phyloP scores from a whole-genome alignment of 148 eudicot species.

The Spergularia bocconei region DNA sequence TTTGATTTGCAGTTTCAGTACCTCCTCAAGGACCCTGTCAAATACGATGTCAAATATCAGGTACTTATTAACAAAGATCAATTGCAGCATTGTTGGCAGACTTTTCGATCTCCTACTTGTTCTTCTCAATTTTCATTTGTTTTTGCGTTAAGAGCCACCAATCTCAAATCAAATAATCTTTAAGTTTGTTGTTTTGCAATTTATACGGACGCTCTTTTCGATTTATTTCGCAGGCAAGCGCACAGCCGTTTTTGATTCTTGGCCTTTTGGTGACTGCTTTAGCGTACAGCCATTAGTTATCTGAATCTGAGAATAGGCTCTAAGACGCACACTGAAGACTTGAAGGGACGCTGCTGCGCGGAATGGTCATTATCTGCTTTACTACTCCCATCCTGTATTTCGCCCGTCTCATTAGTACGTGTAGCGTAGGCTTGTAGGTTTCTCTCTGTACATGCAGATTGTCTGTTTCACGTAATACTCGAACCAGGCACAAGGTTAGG shows the following conservation, averaged over 20 bases:
- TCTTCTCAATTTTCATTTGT: neutral
- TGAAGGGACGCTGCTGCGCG: neutral
- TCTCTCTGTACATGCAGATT: no score
- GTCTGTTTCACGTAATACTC: no score
- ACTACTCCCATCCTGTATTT: no score
- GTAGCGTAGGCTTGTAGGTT: no score
- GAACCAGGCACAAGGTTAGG: no score
- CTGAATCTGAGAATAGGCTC: neutral
- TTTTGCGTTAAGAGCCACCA: neutral
- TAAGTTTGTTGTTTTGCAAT: neutral
- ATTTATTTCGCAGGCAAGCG: constrained; percentile 70
- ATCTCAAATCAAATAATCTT: no score
- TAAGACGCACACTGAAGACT: neutral
- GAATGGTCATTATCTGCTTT: no score
- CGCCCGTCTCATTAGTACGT: no score
- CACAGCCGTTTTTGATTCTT: constrained; percentile 85
- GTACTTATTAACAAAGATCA: constrained; percentile 33
- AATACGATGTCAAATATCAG: constrained; percentile 96
- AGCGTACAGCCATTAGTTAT: constrained; percentile 58
- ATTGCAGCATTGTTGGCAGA: no score
- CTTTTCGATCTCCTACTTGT: no score
- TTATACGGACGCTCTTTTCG: neutral
- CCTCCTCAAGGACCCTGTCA: constrained; percentile 88
- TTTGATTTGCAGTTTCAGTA: constrained; percentile 61
- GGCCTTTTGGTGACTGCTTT: constrained; percentile 87